phyloP scores from a whole-genome alignment of 2,329 filamentous ascomycete genomes.

The Geosmithia morbida region DNA sequence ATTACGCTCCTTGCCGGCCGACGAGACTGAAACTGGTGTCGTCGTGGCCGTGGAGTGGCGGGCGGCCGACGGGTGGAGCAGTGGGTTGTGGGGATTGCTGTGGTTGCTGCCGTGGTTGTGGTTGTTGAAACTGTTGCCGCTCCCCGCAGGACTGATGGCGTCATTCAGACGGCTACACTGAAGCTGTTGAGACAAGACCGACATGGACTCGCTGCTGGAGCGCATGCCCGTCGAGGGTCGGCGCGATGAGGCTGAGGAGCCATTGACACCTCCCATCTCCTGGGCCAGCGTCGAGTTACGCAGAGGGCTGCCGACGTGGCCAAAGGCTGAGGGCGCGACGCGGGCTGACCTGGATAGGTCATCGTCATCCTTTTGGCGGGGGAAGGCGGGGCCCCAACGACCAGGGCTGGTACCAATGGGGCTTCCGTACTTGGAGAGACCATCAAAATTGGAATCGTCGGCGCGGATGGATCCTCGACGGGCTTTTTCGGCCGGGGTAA shows the following conservation, averaged over 20 bases:
- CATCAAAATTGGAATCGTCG: constrained; percentile 36
- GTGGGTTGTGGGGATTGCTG: constrained; percentile 19
- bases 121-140: constrained; percentile 13
- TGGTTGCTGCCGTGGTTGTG: not conserved
- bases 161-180: constrained; percentile 42
- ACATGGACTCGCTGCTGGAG: constrained; percentile 36
- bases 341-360: constrained; percentile 22
- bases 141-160: constrained; percentile 2
- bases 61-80: constrained; percentile 34
- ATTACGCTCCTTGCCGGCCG: constrained; percentile 23
- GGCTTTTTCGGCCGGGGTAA: constrained; percentile 54
- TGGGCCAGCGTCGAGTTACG: constrained; percentile 47
- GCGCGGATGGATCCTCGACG: constrained; percentile 44
- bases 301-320: constrained; percentile 51
- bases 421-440: constrained; percentile 44
- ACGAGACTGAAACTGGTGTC: constrained; percentile 6
- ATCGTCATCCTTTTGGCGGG: constrained; percentile 45
- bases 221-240: constrained; percentile 18
- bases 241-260: constrained; percentile 5
- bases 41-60: constrained; percentile 11
- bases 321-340: constrained; percentile 38
- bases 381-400: constrained; percentile 46
- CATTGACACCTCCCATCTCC: constrained; percentile 23
- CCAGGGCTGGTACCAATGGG: constrained; percentile 44
- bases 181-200: constrained; percentile 46